Percentiles rank a stretch among this genome's conserved stretches.
phyloP scores from a whole-genome alignment of 345 rosid genomes.

The Salix exigua region DNA sequence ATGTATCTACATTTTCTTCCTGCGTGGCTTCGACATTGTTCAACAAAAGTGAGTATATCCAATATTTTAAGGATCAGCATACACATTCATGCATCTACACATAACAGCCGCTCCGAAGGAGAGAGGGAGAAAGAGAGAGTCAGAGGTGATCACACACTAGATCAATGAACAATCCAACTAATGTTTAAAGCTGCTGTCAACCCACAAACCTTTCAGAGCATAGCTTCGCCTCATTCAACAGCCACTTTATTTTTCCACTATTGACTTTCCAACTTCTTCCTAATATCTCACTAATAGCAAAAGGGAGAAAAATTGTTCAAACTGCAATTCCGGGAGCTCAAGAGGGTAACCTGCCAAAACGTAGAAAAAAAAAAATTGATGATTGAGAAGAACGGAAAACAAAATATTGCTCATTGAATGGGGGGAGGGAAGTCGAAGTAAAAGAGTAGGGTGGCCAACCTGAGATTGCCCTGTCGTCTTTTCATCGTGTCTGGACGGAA shows the following conservation, averaged over 20 bases:
- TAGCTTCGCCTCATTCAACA: background rate
- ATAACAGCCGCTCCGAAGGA: conserved; percentile 21
- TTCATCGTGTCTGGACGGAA: conserved; percentile 8
- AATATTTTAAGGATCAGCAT: no score
- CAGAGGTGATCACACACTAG: background rate
- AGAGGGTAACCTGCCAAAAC: conserved; percentile 21
- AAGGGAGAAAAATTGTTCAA: background rate
- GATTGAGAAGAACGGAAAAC: background rate
- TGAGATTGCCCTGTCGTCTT: conserved; percentile 18
- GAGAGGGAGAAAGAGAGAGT: background rate
- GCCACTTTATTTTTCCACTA: conserved; percentile 4
- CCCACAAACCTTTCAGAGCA: conserved; percentile 22
- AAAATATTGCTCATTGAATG: background rate
- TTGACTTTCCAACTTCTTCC: conserved; percentile 19
- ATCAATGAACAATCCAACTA: background rate
- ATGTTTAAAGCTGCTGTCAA: background rate
- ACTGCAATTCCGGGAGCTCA: conserved; percentile 10
- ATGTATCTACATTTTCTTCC: no score
- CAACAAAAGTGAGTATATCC: no score
- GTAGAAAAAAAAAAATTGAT: background rate
- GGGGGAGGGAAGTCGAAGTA: background rate
- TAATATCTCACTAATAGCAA: conserved; percentile 21
- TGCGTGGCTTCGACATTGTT: no score
- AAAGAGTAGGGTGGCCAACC: conserved; percentile 22
- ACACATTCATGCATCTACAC: background rate